Base-by-base conservation (phyloP, 2,329 filamentous ascomycete genomes). In the Epichloe elymi region DNA sequence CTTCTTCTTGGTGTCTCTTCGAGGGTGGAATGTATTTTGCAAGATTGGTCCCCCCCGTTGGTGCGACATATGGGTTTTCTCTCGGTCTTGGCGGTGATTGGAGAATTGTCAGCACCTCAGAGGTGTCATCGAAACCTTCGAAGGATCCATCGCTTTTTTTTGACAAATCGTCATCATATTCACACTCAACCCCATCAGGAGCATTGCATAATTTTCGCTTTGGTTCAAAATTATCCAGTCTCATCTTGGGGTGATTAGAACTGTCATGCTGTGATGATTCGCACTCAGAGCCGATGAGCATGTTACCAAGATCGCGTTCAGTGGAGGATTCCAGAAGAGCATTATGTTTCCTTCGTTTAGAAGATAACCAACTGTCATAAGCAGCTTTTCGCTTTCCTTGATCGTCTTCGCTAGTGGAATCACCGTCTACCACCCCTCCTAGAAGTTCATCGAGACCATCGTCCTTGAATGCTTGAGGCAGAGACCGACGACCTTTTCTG, bases 11-110 rank as follows among this genome's bases (percentile, higher is more conserved):
- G 49, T 93, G 70, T 1, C 51, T 50, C 49, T 19, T 47, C 12
- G 90, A 95, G 3, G 91, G 93, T 1, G 93, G 91, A 3, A 96
- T 76, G 60, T 98, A 98, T 76, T 94, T 95, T 5, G 74, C 72
- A 17, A 72, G 63, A 40, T 70, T 65, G 15, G 63, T 61, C 19
- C 70, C 19, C 70, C 70, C 66, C 2, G 70, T 65, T 4, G 91
- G 91, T 3, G 91, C 85, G 48, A 91, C 74, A 58, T 95, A 97
- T 4, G 91, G 91, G 58, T 97, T 96, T 65, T 97, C 91, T 54
- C 81, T 77, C 52, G 74, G 66, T 54, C 72, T 74, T 55, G 71
- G 74, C 42, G 64, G 64, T n/a, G 63, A 45, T 36, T 35, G 20
- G 11, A 14, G 30, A 20, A n/a, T 36, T 20, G n/a, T 36, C 10